Percentiles rank a stretch among this genome's conserved stretches.
Evolutionary conservation across 768 basidiomycete genomes (phyloP).

Genomic region (Suillus cothurnatus): DNA sequence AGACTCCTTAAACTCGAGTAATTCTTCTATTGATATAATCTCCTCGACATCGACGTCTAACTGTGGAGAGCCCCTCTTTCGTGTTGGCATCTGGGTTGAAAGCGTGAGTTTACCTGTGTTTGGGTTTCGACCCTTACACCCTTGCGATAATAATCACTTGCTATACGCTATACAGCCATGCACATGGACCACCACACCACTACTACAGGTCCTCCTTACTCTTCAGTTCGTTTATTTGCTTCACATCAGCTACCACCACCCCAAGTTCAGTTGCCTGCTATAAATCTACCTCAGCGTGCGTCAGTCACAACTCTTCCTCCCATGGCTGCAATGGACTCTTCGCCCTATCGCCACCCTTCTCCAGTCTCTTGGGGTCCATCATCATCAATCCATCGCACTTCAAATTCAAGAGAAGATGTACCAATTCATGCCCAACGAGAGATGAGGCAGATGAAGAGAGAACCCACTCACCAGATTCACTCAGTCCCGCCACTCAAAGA

Average conservation of each 20-base stretch:
- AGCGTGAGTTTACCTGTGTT: slow-evolving; percentile 28
- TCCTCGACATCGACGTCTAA: neutral
- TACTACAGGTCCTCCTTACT: slow-evolving; percentile 2
- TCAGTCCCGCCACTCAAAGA: slow-evolving; percentile 36
- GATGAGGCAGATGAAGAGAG: slow-evolving; percentile 31
- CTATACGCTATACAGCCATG: neutral
- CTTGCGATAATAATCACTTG: slow-evolving; percentile 24
- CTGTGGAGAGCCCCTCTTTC: neutral
- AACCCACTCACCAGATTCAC: slow-evolving; percentile 29
- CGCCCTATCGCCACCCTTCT: slow-evolving; percentile 29
- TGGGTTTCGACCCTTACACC: slow-evolving; percentile 13
- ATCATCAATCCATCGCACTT: slow-evolving; percentile 35
- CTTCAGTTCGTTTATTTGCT: neutral
- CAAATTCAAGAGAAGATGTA: slow-evolving; percentile 45
- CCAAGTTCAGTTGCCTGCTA: slow-evolving; percentile 16
- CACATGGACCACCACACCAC: slow-evolving; percentile 8
- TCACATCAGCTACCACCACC: neutral
- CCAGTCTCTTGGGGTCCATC: slow-evolving; percentile 25
- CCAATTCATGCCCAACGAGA: slow-evolving; percentile 29
- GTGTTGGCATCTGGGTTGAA: neutral
- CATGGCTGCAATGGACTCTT: slow-evolving; percentile 32
- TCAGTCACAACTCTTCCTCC: slow-evolving; percentile 7
- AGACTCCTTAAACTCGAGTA: neutral
- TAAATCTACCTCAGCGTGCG: slow-evolving; percentile 10
- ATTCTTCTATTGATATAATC: neutral